Conservation (phyloP, 306 rosid genomes). For the Trichosanthes cucumerina region DNA sequence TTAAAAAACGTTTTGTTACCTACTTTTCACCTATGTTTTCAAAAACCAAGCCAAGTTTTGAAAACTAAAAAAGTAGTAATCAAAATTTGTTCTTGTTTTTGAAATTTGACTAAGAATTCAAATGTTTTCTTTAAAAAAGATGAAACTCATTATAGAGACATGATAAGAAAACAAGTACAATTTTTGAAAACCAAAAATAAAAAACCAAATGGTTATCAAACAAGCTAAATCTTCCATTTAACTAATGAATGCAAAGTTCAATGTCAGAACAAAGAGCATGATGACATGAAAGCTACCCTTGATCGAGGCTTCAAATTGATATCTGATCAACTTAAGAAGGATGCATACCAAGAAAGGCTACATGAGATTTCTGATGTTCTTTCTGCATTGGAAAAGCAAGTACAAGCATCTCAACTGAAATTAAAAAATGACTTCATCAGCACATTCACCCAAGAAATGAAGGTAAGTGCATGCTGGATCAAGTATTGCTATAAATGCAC, state of each 20-base stretch:
- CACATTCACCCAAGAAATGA: slow-evolving; percentile 52
- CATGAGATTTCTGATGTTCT: slow-evolving; percentile 49
- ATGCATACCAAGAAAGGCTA: slow-evolving; percentile 40
- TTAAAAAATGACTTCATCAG: slow-evolving; percentile 37
- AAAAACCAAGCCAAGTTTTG: too few species aligned
- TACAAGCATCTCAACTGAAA: slow-evolving; percentile 49
- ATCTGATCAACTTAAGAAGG: slow-evolving; percentile 42
- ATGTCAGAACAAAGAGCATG: slow-evolving; percentile 71
- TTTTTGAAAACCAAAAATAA: too few species aligned
- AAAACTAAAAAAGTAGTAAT: too few species aligned
- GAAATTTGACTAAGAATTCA: too few species aligned
- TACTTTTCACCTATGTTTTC: too few species aligned
- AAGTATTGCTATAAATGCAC: slow-evolving; percentile 14
- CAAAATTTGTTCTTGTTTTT: too few species aligned
- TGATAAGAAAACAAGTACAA: too few species aligned
- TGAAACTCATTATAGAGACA: too few species aligned
- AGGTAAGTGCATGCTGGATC: slow-evolving; percentile 32
- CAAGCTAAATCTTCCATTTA: not conserved
- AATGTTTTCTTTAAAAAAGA: too few species aligned
- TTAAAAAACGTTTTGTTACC: too few species aligned
- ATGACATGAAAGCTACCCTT: slow-evolving; percentile 54
- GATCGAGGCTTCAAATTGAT: slow-evolving; percentile 58
- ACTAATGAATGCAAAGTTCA: slow-evolving; percentile 1
- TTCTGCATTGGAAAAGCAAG: slow-evolving; percentile 51
- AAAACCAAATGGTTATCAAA: too few species aligned